These are phyloP conservation scores for Sporothrix phasma DNA, from an alignment of 2,329 filamentous ascomycete species.

Conservation along the genomic window DNA sequence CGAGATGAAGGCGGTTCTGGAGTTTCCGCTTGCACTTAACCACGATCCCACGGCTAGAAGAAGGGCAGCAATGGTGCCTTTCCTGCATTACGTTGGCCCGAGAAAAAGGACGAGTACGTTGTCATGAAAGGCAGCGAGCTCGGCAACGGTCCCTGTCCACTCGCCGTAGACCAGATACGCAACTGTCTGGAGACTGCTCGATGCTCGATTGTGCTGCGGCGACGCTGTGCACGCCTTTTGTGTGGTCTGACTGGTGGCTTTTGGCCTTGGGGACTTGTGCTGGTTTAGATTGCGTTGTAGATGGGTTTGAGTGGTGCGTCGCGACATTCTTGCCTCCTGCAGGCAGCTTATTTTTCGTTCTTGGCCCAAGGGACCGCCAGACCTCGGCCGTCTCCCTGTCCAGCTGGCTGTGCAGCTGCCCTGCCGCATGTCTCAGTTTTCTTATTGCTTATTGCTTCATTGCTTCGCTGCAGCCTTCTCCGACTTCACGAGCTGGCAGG, in stretches of 20 bases:
- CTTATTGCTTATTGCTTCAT: too few relatives aligned
- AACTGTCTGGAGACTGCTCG: background rate
- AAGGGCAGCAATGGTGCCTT: background rate
- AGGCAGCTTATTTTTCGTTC: background rate
- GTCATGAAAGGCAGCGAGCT: too few relatives aligned
- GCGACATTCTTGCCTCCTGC: background rate
- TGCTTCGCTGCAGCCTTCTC: too few relatives aligned
- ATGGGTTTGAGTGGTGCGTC: background rate
- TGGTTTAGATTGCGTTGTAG: too few relatives aligned
- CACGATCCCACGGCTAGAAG: background rate
- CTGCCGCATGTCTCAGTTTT: background rate
- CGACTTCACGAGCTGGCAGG: constrained; percentile 5
- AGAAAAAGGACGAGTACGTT: too few relatives aligned
- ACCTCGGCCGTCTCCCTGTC: background rate
- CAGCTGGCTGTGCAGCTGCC: background rate
- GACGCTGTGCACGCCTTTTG: background rate
- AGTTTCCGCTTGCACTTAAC: background rate
- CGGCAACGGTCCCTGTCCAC: too few relatives aligned
- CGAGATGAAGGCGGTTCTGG: background rate
- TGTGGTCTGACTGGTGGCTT: background rate
- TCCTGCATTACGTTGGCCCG: too few relatives aligned
- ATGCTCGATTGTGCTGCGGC: background rate
- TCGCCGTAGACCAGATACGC: too few relatives aligned
- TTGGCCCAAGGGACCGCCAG: background rate
- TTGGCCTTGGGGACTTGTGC: background rate